Evolutionary conservation across 345 rosid genomes (phyloP).

Genomic region (Rhodomyrtus tomentosa): DNA sequence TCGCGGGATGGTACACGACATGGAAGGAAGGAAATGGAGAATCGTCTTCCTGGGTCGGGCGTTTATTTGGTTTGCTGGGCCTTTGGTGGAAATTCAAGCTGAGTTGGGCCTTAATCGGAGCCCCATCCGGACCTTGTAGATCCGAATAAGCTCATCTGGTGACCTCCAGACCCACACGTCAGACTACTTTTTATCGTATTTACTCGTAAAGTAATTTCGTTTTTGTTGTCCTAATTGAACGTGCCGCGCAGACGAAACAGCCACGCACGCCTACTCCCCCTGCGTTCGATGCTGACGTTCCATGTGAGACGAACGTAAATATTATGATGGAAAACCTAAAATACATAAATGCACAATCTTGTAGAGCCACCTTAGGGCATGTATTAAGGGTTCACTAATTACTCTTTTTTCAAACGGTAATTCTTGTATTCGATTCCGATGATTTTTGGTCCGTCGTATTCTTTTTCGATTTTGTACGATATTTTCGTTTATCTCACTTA

Average conservation of each 20-base stretch:
- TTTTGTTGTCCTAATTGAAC: background rate
- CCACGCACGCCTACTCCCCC: background rate
- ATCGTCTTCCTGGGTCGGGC: background rate
- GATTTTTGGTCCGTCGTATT: background rate
- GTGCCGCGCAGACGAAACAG: background rate
- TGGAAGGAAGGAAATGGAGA: background rate
- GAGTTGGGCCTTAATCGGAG: background rate
- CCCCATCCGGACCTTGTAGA: background rate
- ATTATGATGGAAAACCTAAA: background rate
- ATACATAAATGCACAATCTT: background rate
- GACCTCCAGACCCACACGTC: background rate
- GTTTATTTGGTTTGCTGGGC: background rate
- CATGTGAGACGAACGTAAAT: background rate
- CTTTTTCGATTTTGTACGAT: background rate
- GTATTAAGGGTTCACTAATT: background rate
- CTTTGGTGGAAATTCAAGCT: background rate
- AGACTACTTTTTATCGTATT: background rate
- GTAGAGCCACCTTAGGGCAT: background rate
- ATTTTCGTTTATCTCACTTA: background rate
- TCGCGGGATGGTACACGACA: background rate
- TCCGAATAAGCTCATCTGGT: background rate
- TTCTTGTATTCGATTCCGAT: no score
- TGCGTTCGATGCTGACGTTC: background rate
- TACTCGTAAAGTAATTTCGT: background rate
- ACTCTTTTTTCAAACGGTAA: background rate